phyloP scores from a whole-genome alignment of 2,329 filamentous ascomycete genomes.

The Conoideocrella luteorostrata region DNA sequence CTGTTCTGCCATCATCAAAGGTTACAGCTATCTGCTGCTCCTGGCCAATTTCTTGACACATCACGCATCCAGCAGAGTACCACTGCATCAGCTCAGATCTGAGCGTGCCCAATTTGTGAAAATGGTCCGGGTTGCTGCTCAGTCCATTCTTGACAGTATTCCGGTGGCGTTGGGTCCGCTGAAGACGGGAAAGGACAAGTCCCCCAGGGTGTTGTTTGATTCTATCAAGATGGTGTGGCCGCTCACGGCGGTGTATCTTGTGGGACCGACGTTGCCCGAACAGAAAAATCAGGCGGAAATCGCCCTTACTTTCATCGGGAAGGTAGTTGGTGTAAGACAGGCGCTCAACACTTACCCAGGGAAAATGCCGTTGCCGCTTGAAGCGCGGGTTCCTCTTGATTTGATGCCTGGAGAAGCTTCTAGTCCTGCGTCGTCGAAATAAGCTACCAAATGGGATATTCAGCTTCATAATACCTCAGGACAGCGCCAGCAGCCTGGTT shows the following conservation, averaged over 20 bases:
- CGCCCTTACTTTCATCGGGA: slow-evolving; percentile 26
- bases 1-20: slow-evolving; percentile 26
- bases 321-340: slow-evolving; percentile 30
- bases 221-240: slow-evolving; percentile 33
- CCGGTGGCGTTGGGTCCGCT: slow-evolving; percentile 20
- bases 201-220: slow-evolving; percentile 29
- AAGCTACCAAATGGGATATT: too few species aligned
- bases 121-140: slow-evolving; percentile 20
- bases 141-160: slow-evolving; percentile 22
- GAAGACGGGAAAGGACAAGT: slow-evolving; percentile 17
- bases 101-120: slow-evolving; percentile 22
- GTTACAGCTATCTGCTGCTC: slow-evolving; percentile 25
- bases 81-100: slow-evolving; percentile 18
- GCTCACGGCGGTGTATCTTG: slow-evolving; percentile 24
- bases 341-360: slow-evolving; percentile 22
- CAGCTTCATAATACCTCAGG: too few species aligned
- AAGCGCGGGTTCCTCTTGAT: slow-evolving; percentile 19
- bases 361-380: slow-evolving; percentile 16
- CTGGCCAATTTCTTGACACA: slow-evolving; percentile 31
- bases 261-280: slow-evolving; percentile 20
- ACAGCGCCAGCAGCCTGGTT: too few species aligned
- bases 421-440: not conserved
- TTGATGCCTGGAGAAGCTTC: not conserved
- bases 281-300: slow-evolving; percentile 21
- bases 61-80: slow-evolving; percentile 16